Base-by-base conservation (phyloP, 208 protist genomes). In the Trypanosoma boissoni region DNA sequence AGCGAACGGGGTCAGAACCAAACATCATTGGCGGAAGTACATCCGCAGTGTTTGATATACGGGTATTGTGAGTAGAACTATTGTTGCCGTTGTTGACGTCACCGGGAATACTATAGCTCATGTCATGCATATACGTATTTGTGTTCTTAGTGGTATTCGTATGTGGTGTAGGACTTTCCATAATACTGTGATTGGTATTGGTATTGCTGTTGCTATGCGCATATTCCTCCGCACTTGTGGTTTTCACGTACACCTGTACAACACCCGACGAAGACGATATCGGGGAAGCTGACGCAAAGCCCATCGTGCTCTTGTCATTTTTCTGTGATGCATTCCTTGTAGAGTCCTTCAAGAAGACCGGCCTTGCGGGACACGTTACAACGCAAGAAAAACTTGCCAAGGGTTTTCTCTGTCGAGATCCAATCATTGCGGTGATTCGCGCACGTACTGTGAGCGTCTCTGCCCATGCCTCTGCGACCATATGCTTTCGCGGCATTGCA, bases 371-470 rank as follows among this genome's bases (percentile, higher is more conserved):
- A 14, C 36, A 60, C 9, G 55, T 41, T 50, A 60, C 16, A 7
- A 42, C 32, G 28, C 55, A 60, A 10, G 55, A 60, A 26, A 60
- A 60, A 51, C 26, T 60, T 23, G 55, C 28, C 28, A 50, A 26
- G 10, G 55, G 20, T 26, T 60, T 60, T 34, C 20, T 46, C 8
- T 42, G 55, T 7, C 42, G 37, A 8, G 32, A 10, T 12, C 39
- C 20, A 23, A 60, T 39, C 7, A 10, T 4, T 14, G 55, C 21
- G n/a, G 39, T 28, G 14, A 24, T 49, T 5, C 42, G n/a, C 1
- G 50, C 42, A 2, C 0, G 16, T 7, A 49, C 26, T 2, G 42
- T 60, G 6, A 60, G 18, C 5, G 39, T 60, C 27, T 60, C 55
- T 1, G 55, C 55, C 55, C 55, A 60, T 2, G 21, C 29, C 14